Conservation (phyloP, 2,329 filamentous ascomycete genomes). For the Aspergillus tamarii region DNA sequence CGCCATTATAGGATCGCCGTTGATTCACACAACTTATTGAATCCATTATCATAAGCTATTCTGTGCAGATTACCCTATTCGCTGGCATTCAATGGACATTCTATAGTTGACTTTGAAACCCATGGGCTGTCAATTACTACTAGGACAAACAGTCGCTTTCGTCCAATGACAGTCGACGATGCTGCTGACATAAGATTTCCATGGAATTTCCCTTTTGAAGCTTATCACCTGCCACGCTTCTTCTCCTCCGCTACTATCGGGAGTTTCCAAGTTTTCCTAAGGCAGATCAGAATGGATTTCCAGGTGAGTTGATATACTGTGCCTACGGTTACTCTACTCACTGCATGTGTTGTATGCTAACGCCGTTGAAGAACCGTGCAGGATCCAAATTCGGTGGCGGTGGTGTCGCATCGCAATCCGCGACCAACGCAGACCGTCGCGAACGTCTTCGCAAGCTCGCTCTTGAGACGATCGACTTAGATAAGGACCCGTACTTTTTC, state of each 20-base stretch:
- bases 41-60: slow-evolving; percentile 3
- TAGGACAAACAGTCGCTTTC: background rate
- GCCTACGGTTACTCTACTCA: background rate
- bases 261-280: background rate
- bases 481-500: slow-evolving; percentile 99
- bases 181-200: background rate
- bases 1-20: slow-evolving; percentile 76
- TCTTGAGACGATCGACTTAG: slow-evolving; percentile 97
- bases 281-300: slow-evolving; percentile 14
- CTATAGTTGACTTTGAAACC: background rate
- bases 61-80: background rate
- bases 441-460: slow-evolving; percentile 97
- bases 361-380: slow-evolving; percentile 72
- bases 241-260: slow-evolving; percentile 2
- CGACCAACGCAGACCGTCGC: slow-evolving; percentile 94
- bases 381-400: slow-evolving; percentile 98
- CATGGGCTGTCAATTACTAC: background rate
- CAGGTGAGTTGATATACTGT: slow-evolving; percentile 6
- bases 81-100: background rate
- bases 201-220: slow-evolving; percentile 1
- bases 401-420: slow-evolving; percentile 89
- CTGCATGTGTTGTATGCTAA: slow-evolving; percentile 18
- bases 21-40: slow-evolving; percentile 61
- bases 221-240: slow-evolving; percentile 5
- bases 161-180: background rate